phyloP scores from a whole-genome alignment of 1,139 yeast genomes.

The Kazachstania sp. region DNA sequence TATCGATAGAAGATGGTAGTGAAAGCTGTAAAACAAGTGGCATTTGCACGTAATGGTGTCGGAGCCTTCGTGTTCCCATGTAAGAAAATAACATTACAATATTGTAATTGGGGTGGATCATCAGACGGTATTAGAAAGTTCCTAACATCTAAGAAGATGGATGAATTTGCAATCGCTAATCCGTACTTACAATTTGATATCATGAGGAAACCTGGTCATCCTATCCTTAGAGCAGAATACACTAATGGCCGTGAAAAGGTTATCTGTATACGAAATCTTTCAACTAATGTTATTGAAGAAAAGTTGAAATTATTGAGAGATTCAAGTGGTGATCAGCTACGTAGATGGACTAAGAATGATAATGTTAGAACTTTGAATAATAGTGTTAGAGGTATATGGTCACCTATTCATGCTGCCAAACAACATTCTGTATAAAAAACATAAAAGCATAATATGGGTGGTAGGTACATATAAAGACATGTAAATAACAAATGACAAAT shows the following conservation, averaged over 20 bases:
- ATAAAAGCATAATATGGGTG: background rate
- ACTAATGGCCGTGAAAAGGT: constrained; percentile 40
- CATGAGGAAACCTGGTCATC: constrained; percentile 70
- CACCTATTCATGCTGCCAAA: constrained; percentile 76
- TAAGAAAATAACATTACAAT: constrained; percentile 60
- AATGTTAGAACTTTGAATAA: constrained; percentile 72
- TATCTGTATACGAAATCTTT: constrained; percentile 56
- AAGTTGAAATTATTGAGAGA: constrained; percentile 49
- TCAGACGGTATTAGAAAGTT: constrained; percentile 70
- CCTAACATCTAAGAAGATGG: constrained; percentile 46
- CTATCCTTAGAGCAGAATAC: constrained; percentile 64
- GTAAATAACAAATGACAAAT: background rate
- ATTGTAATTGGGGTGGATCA: constrained; percentile 94
- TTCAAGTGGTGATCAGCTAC: constrained; percentile 51
- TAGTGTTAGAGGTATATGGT: constrained; percentile 95
- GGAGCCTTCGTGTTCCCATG: constrained; percentile 64
- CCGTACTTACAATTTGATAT: constrained; percentile 68
- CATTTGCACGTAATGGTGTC: constrained; percentile 68
- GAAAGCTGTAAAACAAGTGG: constrained; percentile 42
- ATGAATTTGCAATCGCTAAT: constrained; percentile 48
- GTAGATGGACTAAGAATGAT: constrained; percentile 53
- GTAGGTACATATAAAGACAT: background rate
- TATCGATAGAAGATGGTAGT: constrained; percentile 29
- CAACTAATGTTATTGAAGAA: constrained; percentile 43
- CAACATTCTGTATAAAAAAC: constrained; percentile 53